Evolutionary conservation across 2,329 filamentous ascomycete species (phyloP).

Genomic region (Ceratocystis harringtonii): DNA sequence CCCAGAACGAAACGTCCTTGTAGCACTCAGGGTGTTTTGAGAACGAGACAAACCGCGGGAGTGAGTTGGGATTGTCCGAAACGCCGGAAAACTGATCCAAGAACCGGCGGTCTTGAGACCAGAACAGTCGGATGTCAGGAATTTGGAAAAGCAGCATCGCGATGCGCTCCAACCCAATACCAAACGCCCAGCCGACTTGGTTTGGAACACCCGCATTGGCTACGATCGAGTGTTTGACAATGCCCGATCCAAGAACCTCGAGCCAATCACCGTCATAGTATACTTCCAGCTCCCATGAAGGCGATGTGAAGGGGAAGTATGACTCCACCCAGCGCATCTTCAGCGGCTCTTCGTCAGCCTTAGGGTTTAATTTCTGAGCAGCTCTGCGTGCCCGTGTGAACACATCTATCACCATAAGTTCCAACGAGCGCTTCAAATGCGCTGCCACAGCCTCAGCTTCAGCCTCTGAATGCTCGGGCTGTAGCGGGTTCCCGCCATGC

Average conservation of each 20-base stretch:
- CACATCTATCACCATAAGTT: constrained; percentile 78
- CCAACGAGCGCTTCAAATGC: constrained; percentile 79
- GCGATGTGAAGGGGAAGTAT: constrained; percentile 93
- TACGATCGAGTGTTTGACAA: constrained; percentile 71
- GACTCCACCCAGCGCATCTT: constrained; percentile 89
- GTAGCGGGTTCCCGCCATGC: constrained; percentile 69
- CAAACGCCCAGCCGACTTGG: constrained; percentile 87
- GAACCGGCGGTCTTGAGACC: constrained; percentile 76
- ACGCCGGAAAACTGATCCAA: constrained; percentile 64
- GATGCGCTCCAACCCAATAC: constrained; percentile 82
- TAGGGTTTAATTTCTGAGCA: constrained; percentile 50
- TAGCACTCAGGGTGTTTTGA: constrained; percentile 81
- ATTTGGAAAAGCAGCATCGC: constrained; percentile 97
- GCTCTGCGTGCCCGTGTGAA: constrained; percentile 64
- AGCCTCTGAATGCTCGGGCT: constrained; percentile 54
- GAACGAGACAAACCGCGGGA: constrained; percentile 65
- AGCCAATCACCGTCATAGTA: constrained; percentile 93
- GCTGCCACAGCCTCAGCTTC: constrained; percentile 71
- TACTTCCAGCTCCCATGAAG: constrained; percentile 91
- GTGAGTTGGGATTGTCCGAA: constrained; percentile 32
- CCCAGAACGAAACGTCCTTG: constrained; percentile 92
- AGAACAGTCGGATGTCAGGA: constrained; percentile 91
- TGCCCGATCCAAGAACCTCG: constrained; percentile 83
- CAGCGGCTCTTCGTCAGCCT: constrained; percentile 52
- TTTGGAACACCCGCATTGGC: constrained; percentile 59